Percentiles rank a stretch among this genome's conserved stretches.
Conservation (phyloP, 2,329 filamentous ascomycete genomes). For the Botryotinia calthae region DNA sequence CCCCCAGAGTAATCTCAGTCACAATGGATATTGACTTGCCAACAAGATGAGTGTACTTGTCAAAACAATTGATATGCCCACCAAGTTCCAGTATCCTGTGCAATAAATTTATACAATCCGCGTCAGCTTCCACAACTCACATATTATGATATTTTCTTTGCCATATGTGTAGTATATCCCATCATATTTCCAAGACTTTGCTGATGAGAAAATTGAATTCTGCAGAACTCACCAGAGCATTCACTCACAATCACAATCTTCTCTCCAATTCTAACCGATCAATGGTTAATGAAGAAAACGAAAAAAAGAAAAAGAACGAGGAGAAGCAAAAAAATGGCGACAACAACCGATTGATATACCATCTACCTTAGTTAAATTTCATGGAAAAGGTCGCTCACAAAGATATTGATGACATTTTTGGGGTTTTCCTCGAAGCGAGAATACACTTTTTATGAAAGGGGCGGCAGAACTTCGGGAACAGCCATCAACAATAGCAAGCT, state of each 20-base stretch:
- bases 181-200: background rate
- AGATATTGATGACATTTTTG: background rate
- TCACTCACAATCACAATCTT: background rate
- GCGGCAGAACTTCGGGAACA: slow-evolving; percentile 1
- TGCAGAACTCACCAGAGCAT: background rate
- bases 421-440: slow-evolving; percentile 3
- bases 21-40: background rate
- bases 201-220: too few relatives aligned
- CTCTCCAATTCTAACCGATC: background rate
- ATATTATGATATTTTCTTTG: rapidly evolving
- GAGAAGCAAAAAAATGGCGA: background rate
- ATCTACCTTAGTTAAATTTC: background rate
- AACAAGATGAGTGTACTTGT: background rate
- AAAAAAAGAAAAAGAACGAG: background rate
- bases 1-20: background rate
- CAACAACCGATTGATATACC: background rate
- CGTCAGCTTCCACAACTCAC: background rate
- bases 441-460: background rate
- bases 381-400: background rate
- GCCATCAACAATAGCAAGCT: background rate
- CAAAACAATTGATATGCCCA: background rate
- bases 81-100: background rate
- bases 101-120: background rate
- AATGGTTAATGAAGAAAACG: background rate
- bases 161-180: background rate